Conservation (phyloP, 129 eudicot genomes). For the Centella asiatica region DNA sequence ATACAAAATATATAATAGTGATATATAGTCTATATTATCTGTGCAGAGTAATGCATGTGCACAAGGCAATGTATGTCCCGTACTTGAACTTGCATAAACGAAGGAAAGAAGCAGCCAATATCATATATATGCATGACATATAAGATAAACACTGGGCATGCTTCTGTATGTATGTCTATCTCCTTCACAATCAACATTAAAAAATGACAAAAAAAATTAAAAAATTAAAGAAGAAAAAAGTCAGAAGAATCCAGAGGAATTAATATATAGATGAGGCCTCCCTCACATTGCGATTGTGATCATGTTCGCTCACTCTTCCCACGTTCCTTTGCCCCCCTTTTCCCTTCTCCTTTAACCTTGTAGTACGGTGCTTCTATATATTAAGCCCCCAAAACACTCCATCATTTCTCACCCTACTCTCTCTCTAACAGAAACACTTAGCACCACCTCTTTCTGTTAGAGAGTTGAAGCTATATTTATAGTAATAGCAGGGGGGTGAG, state of each 20-base stretch:
- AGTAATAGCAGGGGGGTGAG: background rate
- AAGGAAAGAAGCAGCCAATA: no score
- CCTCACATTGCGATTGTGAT: constrained; percentile 25
- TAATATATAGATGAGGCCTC: background rate
- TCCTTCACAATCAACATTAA: no score
- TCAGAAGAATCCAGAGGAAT: background rate
- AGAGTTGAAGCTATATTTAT: background rate
- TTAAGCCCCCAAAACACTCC: constrained; percentile 18
- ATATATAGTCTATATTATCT: no score
- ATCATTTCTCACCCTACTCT: constrained; percentile 18
- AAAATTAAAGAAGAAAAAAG: no score
- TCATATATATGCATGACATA: no score
- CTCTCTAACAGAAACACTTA: background rate
- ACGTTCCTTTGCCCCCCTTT: constrained; percentile 65
- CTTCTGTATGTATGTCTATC: no score
- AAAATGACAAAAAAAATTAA: background rate
- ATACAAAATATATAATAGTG: no score
- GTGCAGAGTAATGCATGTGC: no score
- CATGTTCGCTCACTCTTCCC: constrained; percentile 59
- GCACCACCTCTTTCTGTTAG: background rate
- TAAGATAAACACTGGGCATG: no score
- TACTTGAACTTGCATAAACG: no score
- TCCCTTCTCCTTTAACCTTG: constrained; percentile 20
- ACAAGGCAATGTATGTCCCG: no score
- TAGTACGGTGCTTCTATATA: constrained; percentile 21